Evolutionary conservation across 2,329 filamentous ascomycete species (phyloP).

Genomic region (Colletotrichum sojae): DNA sequence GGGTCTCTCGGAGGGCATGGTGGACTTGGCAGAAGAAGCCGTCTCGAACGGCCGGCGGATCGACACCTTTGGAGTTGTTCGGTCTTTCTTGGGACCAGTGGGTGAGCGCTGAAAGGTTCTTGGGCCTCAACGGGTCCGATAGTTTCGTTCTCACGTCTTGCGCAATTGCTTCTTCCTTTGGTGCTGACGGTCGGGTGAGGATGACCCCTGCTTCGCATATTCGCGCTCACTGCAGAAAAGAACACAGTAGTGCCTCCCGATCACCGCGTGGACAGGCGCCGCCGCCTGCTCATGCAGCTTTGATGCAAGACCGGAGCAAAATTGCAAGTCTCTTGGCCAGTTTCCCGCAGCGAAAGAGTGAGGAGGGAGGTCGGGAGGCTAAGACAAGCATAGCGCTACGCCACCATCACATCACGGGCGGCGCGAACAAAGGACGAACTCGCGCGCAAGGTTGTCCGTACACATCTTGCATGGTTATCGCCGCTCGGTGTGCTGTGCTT

Average conservation of each 20-base stretch:
- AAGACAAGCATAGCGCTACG: conserved; percentile 34
- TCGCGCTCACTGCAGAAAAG: background rate
- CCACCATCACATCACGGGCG: conserved; percentile 9
- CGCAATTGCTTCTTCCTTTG: background rate
- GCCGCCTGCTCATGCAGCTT: no score
- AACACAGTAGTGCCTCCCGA: no score
- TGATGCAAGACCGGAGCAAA: no score
- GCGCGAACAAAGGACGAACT: conserved; percentile 32
- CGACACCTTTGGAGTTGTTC: background rate
- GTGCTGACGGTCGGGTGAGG: conserved; percentile 21
- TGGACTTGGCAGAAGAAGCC: conserved; percentile 27
- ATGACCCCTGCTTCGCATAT: conserved; percentile 4
- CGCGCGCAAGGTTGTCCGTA: background rate
- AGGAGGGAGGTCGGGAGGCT: conserved; percentile 16
- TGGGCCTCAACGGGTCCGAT: background rate
- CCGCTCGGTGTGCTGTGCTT: background rate
- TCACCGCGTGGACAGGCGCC: no score
- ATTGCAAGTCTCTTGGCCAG: background rate
- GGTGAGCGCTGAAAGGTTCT: background rate
- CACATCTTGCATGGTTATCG: background rate
- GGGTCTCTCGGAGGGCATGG: conserved; percentile 26
- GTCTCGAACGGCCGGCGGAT: background rate
- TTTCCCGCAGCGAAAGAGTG: conserved; percentile 1
- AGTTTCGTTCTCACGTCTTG: no score
- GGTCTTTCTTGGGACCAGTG: conserved; percentile 1